A percentile compares a stretch with the other conserved stretches of the same genome.
phyloP scores from a whole-genome alignment of 371 early-diverging fungal species.

The Lichtheimia ornata region DNA sequence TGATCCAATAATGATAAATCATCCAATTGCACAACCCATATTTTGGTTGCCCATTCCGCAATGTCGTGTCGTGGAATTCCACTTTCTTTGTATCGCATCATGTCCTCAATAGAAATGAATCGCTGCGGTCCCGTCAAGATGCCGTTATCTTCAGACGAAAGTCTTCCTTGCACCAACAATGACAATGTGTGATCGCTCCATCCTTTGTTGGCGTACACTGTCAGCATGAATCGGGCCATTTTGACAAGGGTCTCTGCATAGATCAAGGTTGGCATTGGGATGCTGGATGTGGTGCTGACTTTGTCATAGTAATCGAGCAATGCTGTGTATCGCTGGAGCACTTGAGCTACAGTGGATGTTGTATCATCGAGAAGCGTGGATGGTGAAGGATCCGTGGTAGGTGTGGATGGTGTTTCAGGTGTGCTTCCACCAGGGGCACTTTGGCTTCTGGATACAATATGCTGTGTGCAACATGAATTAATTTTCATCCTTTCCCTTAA shows the following conservation, averaged over 20 bases:
- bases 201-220: slow-evolving; percentile 29
- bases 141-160: slow-evolving; percentile 5
- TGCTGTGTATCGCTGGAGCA: slow-evolving; percentile 50
- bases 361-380: slow-evolving; percentile 25
- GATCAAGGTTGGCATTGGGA: slow-evolving; percentile 38
- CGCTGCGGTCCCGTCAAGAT: neutral
- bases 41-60: slow-evolving; percentile 60
- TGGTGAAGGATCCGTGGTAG: slow-evolving; percentile 28
- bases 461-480: slow-evolving; percentile 10
- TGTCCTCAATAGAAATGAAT: slow-evolving; percentile 12
- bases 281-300: slow-evolving; percentile 33
- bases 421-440: slow-evolving; percentile 10
- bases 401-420: slow-evolving; percentile 20
- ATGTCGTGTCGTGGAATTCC: slow-evolving; percentile 54
- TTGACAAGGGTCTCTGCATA: slow-evolving; percentile 52
- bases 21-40: slow-evolving; percentile 51
- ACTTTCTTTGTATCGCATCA: slow-evolving; percentile 20
- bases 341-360: slow-evolving; percentile 43
- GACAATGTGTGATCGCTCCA: slow-evolving; percentile 33
- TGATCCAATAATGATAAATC: slow-evolving; percentile 63
- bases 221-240: slow-evolving; percentile 38
- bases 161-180: slow-evolving; percentile 29
- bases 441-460: slow-evolving; percentile 26
- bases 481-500: neutral
- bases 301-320: slow-evolving; percentile 49